phyloP scores from a whole-genome alignment of 352 stramenopile genomes.

The Phytophthora hibernalis region DNA sequence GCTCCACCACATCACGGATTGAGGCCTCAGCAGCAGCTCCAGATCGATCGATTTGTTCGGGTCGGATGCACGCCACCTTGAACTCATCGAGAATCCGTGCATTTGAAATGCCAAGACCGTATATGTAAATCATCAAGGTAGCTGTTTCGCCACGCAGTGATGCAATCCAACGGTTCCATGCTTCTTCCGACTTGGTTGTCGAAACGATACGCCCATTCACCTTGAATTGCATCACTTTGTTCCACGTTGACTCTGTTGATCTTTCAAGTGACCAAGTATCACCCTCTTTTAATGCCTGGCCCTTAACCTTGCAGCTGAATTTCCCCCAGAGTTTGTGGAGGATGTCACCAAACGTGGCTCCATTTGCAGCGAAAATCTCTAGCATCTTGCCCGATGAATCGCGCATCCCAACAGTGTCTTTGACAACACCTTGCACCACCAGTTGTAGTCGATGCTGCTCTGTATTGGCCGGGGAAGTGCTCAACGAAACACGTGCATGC shows the following conservation, averaged over 20 bases:
- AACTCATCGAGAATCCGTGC: not conserved
- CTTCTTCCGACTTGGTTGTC: constrained; percentile 5
- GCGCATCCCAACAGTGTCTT: not conserved
- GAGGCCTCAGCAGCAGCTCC: not conserved
- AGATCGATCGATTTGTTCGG: not conserved
- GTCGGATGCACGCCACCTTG: not conserved
- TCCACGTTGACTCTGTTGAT: not conserved
- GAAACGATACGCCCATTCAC: not conserved
- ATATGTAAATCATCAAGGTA: not conserved
- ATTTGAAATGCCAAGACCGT: constrained; percentile 1
- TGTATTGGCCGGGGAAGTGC: not conserved
- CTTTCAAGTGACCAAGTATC: not conserved
- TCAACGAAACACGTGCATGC: not conserved
- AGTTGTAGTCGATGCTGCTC: not conserved
- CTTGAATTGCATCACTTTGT: constrained; percentile 9
- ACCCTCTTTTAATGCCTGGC: not conserved
- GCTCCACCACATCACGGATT: constrained; percentile 2
- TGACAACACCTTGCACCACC: constrained; percentile 1
- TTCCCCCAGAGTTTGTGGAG: constrained; percentile 10
- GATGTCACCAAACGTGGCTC: constrained; percentile 1
- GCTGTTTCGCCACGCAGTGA: not conserved
- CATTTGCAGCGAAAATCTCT: constrained; percentile 9
- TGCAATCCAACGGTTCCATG: constrained; percentile 2
- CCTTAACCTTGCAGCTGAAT: constrained; percentile 1
- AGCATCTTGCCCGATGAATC: not conserved